These are phyloP conservation scores for Populus euphratica DNA, from an alignment of 345 rosid genomes.

Conservation along the genomic window DNA sequence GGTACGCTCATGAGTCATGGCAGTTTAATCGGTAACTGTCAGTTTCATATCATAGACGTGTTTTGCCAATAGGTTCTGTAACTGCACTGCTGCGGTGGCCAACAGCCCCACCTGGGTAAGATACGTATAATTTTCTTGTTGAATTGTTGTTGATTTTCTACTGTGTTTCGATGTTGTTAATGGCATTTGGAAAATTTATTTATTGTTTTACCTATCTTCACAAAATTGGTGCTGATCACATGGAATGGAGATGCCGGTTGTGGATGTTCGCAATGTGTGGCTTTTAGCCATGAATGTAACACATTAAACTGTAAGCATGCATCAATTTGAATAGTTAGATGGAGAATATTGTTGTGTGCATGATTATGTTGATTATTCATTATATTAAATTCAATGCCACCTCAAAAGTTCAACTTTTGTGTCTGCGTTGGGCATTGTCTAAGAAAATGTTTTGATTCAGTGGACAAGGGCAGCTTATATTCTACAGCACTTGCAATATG, in stretches of 20 bases:
- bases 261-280: slow-evolving; percentile 77
- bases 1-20: background rate
- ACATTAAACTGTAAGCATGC: slow-evolving; percentile 26
- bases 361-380: background rate
- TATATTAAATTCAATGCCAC: slow-evolving; percentile 2
- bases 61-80: slow-evolving; percentile 46
- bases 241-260: slow-evolving; percentile 93
- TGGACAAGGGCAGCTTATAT: slow-evolving; percentile 7
- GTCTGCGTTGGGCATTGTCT: background rate
- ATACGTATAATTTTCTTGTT: background rate
- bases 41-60: slow-evolving; percentile 3
- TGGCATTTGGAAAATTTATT: background rate
- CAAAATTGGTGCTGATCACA: slow-evolving; percentile 21
- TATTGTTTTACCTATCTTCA: slow-evolving; percentile 12
- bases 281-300: slow-evolving; percentile 83
- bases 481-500: slow-evolving; percentile 30
- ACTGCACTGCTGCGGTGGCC: slow-evolving; percentile 91
- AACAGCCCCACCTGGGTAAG: slow-evolving; percentile 85
- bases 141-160: background rate
- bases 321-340: slow-evolving; percentile 20
- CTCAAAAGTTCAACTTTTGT: slow-evolving; percentile 7
- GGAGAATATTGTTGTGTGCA: slow-evolving; percentile 3
- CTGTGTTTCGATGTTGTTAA: slow-evolving; percentile 1
- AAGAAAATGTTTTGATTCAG: background rate
- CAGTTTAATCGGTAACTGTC: slow-evolving; percentile 1